Base-by-base conservation (phyloP, 2,329 filamentous ascomycete species). In the Magnaporthiopsis incrustans region DNA sequence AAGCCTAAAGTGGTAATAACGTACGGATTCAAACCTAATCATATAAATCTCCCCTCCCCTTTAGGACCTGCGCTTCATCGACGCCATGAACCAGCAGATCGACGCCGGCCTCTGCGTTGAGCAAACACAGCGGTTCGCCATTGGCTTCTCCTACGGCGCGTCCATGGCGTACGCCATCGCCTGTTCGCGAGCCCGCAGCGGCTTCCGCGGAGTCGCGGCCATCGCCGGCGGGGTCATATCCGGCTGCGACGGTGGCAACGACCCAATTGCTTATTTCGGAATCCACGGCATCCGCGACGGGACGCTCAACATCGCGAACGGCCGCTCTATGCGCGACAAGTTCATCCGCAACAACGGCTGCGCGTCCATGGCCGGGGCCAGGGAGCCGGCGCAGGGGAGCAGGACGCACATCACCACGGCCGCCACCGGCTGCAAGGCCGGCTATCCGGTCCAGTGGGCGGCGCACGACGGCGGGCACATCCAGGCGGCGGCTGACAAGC, bases 81-180 rank as follows among this genome's bases (percentile, higher is more conserved):
- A 78, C 59, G 66, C 69, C 6, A 74, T 81, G 62, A 67, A 78
- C 57, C 69, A 72, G 27, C 70, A 70, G 10, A 69, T 79, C 35
- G 73, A 79, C 65, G 66, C 69, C 5, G 72, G 75, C 30, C 74
- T 81, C 53, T 81, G 79, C 65, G 70, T 81, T 38, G 74, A 81
- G 65, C 70, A 75, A 65, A 70, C 69, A 53, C 73, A 74, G 63
- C 72, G 76, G 64, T 81, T 80, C 69, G 72, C 76, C 32, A 77
- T 77, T 1, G 78, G 77, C n/a, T 80, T 77, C 70, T 77, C 75
- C 65, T 79, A 78, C 67, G 78, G 79, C 53, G 77, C 73, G 57
- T 74, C 75, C 59, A 80, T 81, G 76, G 73, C 72, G 4, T 77
- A 73, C 68, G 71, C 74, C 1, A 68, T 79, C 18, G 78, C 78